Evolutionary conservation across 768 basidiomycete species (phyloP), one percentile per base, ranked within the genome.

Genomic region (Psilocybe tampanensis): DNA sequence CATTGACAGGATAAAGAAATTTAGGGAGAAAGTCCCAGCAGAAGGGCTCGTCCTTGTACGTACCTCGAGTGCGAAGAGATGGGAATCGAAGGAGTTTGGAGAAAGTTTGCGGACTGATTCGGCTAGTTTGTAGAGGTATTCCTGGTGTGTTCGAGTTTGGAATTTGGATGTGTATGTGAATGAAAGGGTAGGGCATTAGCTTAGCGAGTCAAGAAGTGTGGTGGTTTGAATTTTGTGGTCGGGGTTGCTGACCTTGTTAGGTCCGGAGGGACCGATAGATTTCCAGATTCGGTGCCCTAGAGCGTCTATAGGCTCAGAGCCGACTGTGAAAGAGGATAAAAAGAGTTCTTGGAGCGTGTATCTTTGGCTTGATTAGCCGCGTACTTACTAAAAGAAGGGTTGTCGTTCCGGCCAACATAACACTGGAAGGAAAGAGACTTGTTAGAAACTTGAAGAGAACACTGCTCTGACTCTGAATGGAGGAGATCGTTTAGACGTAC

Each of bases 331-430:
- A n/a, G n/a, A n/a, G n/a, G n/a, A n/a, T n/a, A n/a, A n/a, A n/a
- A n/a, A n/a, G n/a, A n/a, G n/a, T n/a, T n/a, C n/a, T n/a, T n/a
- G n/a, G n/a, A n/a, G n/a, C n/a, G n/a, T n/a, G n/a, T n/a, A n/a
- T n/a, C n/a, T n/a, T n/a, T n/a, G n/a, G n/a, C n/a, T n/a, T n/a
- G n/a, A n/a, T n/a, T n/a, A n/a, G n/a, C n/a, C n/a, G n/a, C n/a
- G n/a, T n/a, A 23, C 85, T 50, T 61, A 95, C 94, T 79, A 69
- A 98, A 97, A 0, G 92, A 94, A 0, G 93, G 92, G 60, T 96
- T 97, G 60, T 92, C 87, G 12, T 85, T 84, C 42, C 85, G 81
- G 2, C 94, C 95, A 7, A 97, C 92, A 67, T 96, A 98, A 56
- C 93, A 90, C 85, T 92, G 36, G 41, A n/a, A n/a, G n/a, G n/a